Base-by-base conservation (phyloP, 2,329 filamentous ascomycete species). In the Torrubiella hemipterigena region DNA sequence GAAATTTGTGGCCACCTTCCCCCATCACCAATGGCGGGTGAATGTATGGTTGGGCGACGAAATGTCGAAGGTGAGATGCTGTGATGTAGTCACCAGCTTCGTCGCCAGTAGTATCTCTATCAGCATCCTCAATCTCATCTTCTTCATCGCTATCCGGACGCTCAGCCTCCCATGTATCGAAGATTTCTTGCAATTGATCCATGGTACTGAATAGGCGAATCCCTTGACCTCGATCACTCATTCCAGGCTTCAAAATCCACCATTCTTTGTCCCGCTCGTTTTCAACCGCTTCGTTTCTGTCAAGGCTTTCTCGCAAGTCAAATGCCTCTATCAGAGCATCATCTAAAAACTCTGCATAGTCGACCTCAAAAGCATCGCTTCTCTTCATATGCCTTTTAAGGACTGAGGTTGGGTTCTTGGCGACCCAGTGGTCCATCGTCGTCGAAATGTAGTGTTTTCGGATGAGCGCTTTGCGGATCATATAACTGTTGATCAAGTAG, bases 171-270 rank as follows among this genome's bases (percentile, higher is more conserved):
- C 91, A 98, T 34, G 73, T 78, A 43, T 95, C 85, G 48, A 96
- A 98, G 32, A 98, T 91, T 11, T 51, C 67, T 38, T 81, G 79
- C n/a, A 98, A 61, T 49, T 93, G 78, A 34, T 79, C 76, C 62
- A 91, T 82, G 3, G 76, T 84, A 45, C 75, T 82, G 54, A 98
- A 98, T 1, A 98, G 62, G 23, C 84, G 64, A 35, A 98, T 95
- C 1, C 91, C 91, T 51, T 95, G 87, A 0, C 89, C 91, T 16
- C 89, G 73, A 51, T 98, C 91, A 53, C 85, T 94, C 91, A 98
- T 96, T 7, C 89, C 81, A 1, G 91, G 89, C 58, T 98, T 98
- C 37, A 98, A 56, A 42, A 98, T 96, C 91, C 91, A 98, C 89
- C 89, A 98, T 51, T 93, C 76, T 36, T 69, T 67, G 25, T 69